phyloP scores from a whole-genome alignment of 108 stramenopile species.

The Chaetoceros tenuissimus region DNA sequence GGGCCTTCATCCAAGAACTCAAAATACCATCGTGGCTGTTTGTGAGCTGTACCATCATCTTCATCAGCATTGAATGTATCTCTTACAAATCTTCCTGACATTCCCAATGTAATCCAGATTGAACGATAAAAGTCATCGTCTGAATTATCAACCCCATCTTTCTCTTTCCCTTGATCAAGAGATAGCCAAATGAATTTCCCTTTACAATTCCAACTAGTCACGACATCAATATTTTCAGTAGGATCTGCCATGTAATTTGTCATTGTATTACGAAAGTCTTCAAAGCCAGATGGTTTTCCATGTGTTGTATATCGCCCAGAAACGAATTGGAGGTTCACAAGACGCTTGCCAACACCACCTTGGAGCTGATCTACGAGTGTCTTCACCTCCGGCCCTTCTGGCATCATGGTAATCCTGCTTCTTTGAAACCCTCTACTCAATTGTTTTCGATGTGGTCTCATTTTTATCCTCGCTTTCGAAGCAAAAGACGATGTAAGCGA shows the following conservation, averaged over 20 bases:
- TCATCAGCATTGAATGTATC: conserved; percentile 9
- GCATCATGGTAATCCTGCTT: conserved; percentile 66
- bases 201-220: conserved; percentile 62
- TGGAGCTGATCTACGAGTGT: conserved; percentile 69
- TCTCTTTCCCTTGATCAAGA: conserved; percentile 38
- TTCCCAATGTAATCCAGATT: conserved; percentile 82
- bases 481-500: too few species aligned
- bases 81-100: conserved; percentile 69
- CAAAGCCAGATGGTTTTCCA: conserved; percentile 59
- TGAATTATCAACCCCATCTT: neutral
- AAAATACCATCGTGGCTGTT: conserved; percentile 53
- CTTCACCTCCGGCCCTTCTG: conserved; percentile 82
- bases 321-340: conserved; percentile 53
- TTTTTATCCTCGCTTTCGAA: too few species aligned
- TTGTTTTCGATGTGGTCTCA: conserved; percentile 4
- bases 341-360: conserved; percentile 51
- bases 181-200: conserved; percentile 82
- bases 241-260: conserved; percentile 23
- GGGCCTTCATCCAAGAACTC: conserved; percentile 32
- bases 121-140: conserved; percentile 54
- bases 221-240: conserved; percentile 27
- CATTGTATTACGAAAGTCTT: conserved; percentile 66
- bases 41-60: conserved; percentile 21
- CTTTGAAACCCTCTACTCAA: neutral
- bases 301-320: conserved; percentile 69